A percentile compares a stretch with the other conserved stretches of the same genome.
phyloP scores from a whole-genome alignment of 352 stramenopile genomes.

The Paralagenidium karlingii region DNA sequence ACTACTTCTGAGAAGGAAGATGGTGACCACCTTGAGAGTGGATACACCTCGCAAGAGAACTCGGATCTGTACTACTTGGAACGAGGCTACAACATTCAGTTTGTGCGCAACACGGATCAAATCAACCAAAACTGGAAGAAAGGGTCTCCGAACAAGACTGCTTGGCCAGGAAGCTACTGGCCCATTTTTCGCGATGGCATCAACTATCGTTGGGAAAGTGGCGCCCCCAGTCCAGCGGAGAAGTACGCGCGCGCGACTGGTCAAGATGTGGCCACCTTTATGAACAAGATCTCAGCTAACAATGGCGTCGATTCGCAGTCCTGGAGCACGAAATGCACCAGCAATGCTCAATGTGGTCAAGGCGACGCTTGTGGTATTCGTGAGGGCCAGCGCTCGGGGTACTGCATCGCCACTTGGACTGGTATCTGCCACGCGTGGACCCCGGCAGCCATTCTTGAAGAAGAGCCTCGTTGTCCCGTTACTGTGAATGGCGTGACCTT shows the following conservation, averaged over 20 bases:
- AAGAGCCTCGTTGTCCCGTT: slow-evolving; percentile 25
- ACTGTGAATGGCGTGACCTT: slow-evolving; percentile 32
- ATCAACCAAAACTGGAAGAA: no score
- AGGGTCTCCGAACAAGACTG: no score
- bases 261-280: slow-evolving; percentile 13
- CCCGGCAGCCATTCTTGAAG: slow-evolving; percentile 20
- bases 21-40: no score
- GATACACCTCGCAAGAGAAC: no score
- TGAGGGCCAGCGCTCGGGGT: slow-evolving; percentile 15
- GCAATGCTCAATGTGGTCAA: slow-evolving; percentile 20
- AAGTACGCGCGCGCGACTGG: slow-evolving; percentile 36
- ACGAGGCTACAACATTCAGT: no score
- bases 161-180: slow-evolving; percentile 62
- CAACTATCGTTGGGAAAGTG: slow-evolving; percentile 31
- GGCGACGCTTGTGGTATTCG: slow-evolving; percentile 28
- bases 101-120: no score
- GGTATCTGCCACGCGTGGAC: slow-evolving; percentile 40
- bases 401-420: slow-evolving; percentile 30
- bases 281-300: slow-evolving; percentile 25
- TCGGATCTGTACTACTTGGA: no score
- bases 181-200: slow-evolving; percentile 43
- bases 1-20: no score
- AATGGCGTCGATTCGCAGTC: slow-evolving; percentile 32
- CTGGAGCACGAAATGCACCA: slow-evolving; percentile 14
- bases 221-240: slow-evolving; percentile 21